Conservation (phyloP, 805 yeast genomes). For the Wickerhamomyces chaumierensis region DNA sequence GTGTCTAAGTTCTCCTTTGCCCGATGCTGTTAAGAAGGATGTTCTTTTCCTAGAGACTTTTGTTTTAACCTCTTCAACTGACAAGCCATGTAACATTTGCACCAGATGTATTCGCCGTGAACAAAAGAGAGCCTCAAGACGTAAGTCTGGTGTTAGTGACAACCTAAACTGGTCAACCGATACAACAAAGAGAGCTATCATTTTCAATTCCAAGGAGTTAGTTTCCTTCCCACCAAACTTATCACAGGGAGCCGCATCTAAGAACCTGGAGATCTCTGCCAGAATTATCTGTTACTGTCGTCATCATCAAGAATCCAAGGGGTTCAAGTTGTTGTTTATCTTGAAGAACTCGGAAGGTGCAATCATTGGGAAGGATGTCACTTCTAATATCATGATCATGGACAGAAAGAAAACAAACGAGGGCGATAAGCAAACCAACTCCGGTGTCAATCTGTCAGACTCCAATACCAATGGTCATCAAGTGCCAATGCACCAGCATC, state of each 20-base stretch:
- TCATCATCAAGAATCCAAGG: conserved; percentile 83
- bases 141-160: conserved; percentile 72
- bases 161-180: conserved; percentile 69
- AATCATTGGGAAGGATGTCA: conserved; percentile 59
- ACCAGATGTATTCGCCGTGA: conserved; percentile 85
- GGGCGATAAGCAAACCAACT: conserved; percentile 3
- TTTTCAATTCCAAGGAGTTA: conserved; percentile 86
- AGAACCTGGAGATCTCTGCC: conserved; percentile 40
- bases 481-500: conserved; percentile 12
- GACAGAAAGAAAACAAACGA: conserved; percentile 59
- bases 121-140: conserved; percentile 84
- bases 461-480: conserved; percentile 11
- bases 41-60: conserved; percentile 65
- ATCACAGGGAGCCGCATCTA: conserved; percentile 14
- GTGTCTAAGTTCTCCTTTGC: conserved; percentile 39
- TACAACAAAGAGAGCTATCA: conserved; percentile 69
- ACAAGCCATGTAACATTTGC: conserved; percentile 65
- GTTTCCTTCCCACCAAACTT: conserved; percentile 57
- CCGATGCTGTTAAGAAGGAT: conserved; percentile 37
- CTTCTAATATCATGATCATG: conserved; percentile 80
- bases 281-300: conserved; percentile 93
- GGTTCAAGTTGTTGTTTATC: conserved; percentile 65
- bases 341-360: conserved; percentile 49
- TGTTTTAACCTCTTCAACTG: conserved; percentile 51
- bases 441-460: conserved; percentile 2